Conservation (phyloP, 306 rosid species). For the Fragaria vesca region DNA sequence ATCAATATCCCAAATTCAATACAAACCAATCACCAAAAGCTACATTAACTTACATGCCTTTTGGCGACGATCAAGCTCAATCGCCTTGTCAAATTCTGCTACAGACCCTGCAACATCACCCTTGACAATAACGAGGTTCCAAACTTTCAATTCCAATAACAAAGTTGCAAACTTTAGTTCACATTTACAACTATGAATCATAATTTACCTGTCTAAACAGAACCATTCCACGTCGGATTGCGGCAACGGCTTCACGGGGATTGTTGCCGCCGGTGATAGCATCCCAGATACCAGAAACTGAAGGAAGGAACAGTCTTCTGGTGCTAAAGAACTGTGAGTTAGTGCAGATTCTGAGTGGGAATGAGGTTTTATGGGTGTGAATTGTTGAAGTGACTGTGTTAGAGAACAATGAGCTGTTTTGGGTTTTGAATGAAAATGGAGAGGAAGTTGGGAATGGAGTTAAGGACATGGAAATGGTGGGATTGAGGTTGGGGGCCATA, state of each 20-base stretch:
- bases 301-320: conserved; percentile 63
- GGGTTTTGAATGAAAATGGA: conserved; percentile 32
- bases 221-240: conserved; percentile 78
- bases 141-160: conserved; percentile 9
- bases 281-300: conserved; percentile 84
- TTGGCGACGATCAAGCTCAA: conserved; percentile 84
- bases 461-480: conserved; percentile 28
- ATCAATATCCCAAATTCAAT: conserved; percentile 22
- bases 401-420: conserved; percentile 20
- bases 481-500: conserved; percentile 33
- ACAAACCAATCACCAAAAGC: conserved; percentile 1
- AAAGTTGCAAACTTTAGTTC: conserved; percentile 9
- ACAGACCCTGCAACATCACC: conserved; percentile 78
- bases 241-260: conserved; percentile 57
- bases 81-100: conserved; percentile 80
- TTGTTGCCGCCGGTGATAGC: conserved; percentile 69
- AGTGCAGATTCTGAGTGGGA: conserved; percentile 11
- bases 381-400: conserved; percentile 23
- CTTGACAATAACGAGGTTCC: conserved; percentile 33
- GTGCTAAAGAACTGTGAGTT: conserved; percentile 21
- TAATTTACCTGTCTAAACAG: conserved; percentile 65
- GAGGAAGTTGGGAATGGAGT: conserved; percentile 22
- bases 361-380: conserved; percentile 18
- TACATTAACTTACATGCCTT: conserved; percentile 69
- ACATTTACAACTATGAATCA: neutral